Evolutionary conservation across 768 basidiomycete genomes (phyloP), one percentile per base, ranked within the genome.

Genomic region (Mycena venus): DNA sequence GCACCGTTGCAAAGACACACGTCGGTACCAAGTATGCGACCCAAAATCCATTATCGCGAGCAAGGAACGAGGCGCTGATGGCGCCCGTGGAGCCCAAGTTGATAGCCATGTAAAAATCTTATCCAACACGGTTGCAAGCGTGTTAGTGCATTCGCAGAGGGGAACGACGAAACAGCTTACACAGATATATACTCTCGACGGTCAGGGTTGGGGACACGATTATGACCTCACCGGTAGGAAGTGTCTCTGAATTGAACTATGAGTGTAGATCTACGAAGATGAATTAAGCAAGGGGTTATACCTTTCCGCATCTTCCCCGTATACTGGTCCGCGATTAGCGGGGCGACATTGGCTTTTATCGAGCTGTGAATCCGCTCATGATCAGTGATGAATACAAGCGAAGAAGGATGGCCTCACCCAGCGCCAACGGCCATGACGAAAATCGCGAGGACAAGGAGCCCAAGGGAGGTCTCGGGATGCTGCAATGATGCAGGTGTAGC

Each of bases 321-420:
- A 75, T 89, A 88, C 75, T 92, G 90, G 69, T 92, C 91, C 36
- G 91, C 91, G 71, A 92, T 87, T 83, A 92, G 86, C 32, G 90
- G 90, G 0, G 88, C 86, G 38, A 92, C 88, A 74, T 90, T 91
- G 29, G 87, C 81, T 84, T 90, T 62, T 9, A 62, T 62, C 3
- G 61, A 47, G 2, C 60, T 61, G 38, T 21, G 4, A 5, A 58
- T 11, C 2, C n/a, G 29, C 14, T 23, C 21, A 58, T 12, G 2
- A n/a, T 7, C 14, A 25, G 1, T 27, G 29, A 49, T n/a, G n/a
- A n/a, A n/a, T n/a, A n/a, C n/a, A 36, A 36, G 3, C 10, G 11
- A 12, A 56, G 23, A 65, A n/a, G n/a, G n/a, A n/a, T n/a, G n/a
- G n/a, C n/a, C 75, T 66, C 58, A 82, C 78, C 78, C 85, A 31